Conservation (phyloP, 208 protist genomes). For the Trypanosoma vivax region DNA sequence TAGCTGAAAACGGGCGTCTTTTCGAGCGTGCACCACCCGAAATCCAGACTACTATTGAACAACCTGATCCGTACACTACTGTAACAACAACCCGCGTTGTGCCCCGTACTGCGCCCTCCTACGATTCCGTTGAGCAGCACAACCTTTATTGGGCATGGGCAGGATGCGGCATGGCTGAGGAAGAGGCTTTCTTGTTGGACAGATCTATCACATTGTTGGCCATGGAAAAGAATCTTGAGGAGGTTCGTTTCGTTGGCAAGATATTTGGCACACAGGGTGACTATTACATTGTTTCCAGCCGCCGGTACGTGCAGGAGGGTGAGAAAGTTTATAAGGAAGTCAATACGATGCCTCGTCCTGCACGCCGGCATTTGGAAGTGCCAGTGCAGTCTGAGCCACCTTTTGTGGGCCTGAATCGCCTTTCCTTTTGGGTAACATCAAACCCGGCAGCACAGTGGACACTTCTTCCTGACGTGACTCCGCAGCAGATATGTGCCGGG, state of each 20-base stretch:
- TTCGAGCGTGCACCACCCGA: conserved; percentile 70
- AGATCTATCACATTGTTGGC: conserved; percentile 86
- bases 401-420: conserved; percentile 80
- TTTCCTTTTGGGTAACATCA: conserved; percentile 89
- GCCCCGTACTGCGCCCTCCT: conserved; percentile 70
- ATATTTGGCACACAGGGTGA: conserved; percentile 79
- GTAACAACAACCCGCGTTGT: conserved; percentile 83
- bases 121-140: conserved; percentile 58
- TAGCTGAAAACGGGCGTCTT: conserved; percentile 66
- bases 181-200: conserved; percentile 85
- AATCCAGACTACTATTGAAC: conserved; percentile 79
- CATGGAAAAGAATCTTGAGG: conserved; percentile 76
- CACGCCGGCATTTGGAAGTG: conserved; percentile 75
- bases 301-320: conserved; percentile 57
- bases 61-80: conserved; percentile 87
- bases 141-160: conserved; percentile 72
- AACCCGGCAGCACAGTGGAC: conserved; percentile 68
- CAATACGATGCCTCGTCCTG: conserved; percentile 85
- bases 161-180: conserved; percentile 70
- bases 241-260: conserved; percentile 88
- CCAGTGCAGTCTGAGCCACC: conserved; percentile 78
- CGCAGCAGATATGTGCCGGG: conserved; percentile 88
- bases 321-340: conserved; percentile 82
- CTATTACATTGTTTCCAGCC: conserved; percentile 82
- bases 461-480: conserved; percentile 89